A percentile compares a stretch with the other conserved stretches of the same genome.
Evolutionary conservation across 768 basidiomycete species (phyloP).

Genomic region (Kwoniella bestiolae): DNA sequence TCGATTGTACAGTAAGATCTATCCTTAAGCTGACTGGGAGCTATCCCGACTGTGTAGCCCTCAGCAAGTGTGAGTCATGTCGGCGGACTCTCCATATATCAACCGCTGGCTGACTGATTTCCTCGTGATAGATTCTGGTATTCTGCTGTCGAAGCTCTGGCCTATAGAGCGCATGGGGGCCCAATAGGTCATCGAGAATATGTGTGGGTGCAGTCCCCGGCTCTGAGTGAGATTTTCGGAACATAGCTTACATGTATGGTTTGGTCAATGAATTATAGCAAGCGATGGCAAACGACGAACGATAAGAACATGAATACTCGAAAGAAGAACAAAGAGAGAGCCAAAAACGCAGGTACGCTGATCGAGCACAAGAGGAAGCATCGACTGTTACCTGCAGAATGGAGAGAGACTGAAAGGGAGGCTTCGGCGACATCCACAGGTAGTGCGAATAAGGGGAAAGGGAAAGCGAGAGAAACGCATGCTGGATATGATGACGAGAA

Average conservation of each 20-base stretch:
- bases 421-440: not conserved
- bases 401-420: not conserved
- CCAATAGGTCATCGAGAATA: constrained; percentile 6
- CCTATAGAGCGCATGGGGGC: constrained; percentile 32
- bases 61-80: not conserved
- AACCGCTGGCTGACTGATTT: not conserved
- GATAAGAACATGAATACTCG: constrained; percentile 1
- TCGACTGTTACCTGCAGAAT: constrained; percentile 12
- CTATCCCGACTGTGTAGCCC: constrained; percentile 12
- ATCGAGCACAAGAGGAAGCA: constrained; percentile 9
- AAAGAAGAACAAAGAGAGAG: constrained; percentile 16
- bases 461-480: not conserved
- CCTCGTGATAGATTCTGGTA: constrained; percentile 14
- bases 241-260: too few species aligned
- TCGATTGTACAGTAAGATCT: too few species aligned
- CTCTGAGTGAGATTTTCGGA: too few species aligned
- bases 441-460: not conserved
- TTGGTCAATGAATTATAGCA: too few species aligned
- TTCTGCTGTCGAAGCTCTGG: constrained; percentile 33
- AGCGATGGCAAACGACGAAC: not conserved
- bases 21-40: not conserved
- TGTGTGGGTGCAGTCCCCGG: constrained; percentile 19
- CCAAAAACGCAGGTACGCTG: constrained; percentile 15
- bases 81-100: not conserved
- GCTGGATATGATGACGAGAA: not conserved